These are phyloP conservation scores for Pythium volutum DNA, from an alignment of 352 stramenopile species.

Conservation along the genomic window DNA sequence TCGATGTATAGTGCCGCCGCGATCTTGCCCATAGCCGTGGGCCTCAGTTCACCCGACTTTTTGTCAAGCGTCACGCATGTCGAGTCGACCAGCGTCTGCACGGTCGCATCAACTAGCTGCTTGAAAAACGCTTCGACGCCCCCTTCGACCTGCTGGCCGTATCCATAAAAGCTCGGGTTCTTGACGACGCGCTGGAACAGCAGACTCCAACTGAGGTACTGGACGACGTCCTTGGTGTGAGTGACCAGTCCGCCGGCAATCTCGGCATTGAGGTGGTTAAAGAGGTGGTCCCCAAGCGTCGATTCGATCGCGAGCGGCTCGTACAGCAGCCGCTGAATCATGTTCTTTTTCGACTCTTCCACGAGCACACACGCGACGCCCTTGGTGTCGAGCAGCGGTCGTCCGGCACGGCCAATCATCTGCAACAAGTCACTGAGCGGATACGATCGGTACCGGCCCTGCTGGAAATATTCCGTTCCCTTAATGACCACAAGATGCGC, in stretches of 20 bases:
- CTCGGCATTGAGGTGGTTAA: constrained; percentile 97
- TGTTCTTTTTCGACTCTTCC: constrained; percentile 98
- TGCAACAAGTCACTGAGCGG: constrained; percentile 98
- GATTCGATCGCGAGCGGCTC: constrained; percentile 98
- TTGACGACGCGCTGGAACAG: constrained; percentile 94
- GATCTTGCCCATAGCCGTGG: constrained; percentile 91
- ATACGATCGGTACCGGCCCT: constrained; percentile 96
- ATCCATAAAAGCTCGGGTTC: constrained; percentile 96
- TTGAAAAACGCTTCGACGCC: constrained; percentile 73
- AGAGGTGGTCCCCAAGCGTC: constrained; percentile 85
- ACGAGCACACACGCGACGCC: constrained; percentile 97
- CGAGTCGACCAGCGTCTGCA: constrained; percentile 82
- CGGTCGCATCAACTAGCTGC: constrained; percentile 65
- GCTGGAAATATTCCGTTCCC: constrained; percentile 96
- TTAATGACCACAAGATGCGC: constrained; percentile 99
- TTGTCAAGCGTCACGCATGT: constrained; percentile 80
- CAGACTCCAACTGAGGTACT: constrained; percentile 98
- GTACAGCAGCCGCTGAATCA: constrained; percentile 98
- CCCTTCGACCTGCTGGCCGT: constrained; percentile 37
- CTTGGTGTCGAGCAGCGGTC: constrained; percentile 94
- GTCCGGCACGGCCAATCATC: constrained; percentile 98
- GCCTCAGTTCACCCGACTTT: constrained; percentile 36
- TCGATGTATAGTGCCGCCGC: constrained; percentile 97
- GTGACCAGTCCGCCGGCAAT: constrained; percentile 91
- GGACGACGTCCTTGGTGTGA: constrained; percentile 86